phyloP scores from a whole-genome alignment of 352 stramenopile species.

The Phytopythium cucurbitacearum region DNA sequence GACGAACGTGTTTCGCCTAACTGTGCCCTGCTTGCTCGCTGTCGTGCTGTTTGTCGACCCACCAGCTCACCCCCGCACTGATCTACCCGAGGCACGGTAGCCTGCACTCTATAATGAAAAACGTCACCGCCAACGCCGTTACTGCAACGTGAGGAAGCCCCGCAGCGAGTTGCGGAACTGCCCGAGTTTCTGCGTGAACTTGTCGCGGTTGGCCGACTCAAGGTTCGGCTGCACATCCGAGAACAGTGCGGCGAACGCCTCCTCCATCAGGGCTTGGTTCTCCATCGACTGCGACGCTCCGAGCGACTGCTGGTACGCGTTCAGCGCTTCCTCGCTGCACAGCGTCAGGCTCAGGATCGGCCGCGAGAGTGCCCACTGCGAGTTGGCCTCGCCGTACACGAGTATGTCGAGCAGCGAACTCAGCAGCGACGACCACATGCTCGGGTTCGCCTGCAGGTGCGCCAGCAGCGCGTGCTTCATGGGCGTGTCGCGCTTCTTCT shows the following conservation, averaged over 20 bases:
- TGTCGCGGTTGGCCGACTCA: slow-evolving; percentile 96
- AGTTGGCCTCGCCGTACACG: slow-evolving; percentile 95
- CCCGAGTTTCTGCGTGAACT: slow-evolving; percentile 97
- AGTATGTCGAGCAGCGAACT: slow-evolving; percentile 96
- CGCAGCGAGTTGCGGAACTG: slow-evolving; percentile 95
- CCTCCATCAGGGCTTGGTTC: slow-evolving; percentile 93
- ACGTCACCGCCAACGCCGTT: slow-evolving; percentile 2
- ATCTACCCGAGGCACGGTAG: too few relatives aligned
- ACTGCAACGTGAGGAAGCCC: slow-evolving; percentile 92
- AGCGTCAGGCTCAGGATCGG: slow-evolving; percentile 98
- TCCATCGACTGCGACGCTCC: slow-evolving; percentile 90
- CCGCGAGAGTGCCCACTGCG: slow-evolving; percentile 97
- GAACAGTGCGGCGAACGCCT: slow-evolving; percentile 96
- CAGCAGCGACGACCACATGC: slow-evolving; percentile 86
- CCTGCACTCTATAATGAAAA: too few relatives aligned
- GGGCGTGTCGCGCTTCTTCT: slow-evolving; percentile 94
- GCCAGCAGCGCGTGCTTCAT: slow-evolving; percentile 91
- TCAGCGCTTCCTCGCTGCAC: slow-evolving; percentile 90
- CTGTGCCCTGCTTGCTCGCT: too few relatives aligned
- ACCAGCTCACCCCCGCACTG: too few relatives aligned
- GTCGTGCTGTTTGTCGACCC: too few relatives aligned
- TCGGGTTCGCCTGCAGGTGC: slow-evolving; percentile 91
- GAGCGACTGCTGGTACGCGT: slow-evolving; percentile 94
- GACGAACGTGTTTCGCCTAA: too few relatives aligned
- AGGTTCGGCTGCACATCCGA: slow-evolving; percentile 94